Base-by-base conservation (phyloP, 441 rosid species). In the Lepidium campestre region DNA sequence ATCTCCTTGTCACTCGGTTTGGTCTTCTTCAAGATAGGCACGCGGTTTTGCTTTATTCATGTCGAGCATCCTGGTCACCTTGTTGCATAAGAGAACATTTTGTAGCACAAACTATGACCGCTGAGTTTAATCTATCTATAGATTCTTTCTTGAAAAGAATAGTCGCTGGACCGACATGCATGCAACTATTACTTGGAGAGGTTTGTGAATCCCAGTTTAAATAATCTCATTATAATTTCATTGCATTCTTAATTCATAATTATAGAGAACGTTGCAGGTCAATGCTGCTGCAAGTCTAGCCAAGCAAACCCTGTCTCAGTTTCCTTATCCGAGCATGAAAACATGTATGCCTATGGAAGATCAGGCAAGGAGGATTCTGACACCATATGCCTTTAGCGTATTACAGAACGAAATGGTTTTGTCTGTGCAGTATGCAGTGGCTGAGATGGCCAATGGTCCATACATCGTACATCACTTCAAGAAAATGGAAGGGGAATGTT, bases 281-380 rank as follows among this genome's bases (percentile, higher is more conserved):
- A 74, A 79, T 60, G 57, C 68, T 52, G 79, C 95, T 12, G 83
- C 85, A 48, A 75, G 71, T 70, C 69, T 79, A 19, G 67, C 63
- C 66, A 83, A 74, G 75, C 83, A 73, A 70, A 57, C 56, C 53
- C 58, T 59, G 50, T 79, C 80, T 37, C 77, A 34, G 35, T 66
- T 81, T 71, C 89, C 77, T 61, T 86, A 75, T 67, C 64, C 78
- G 73, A 82, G 61, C 59, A 45, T 80, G 62, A 90, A 83, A 75
- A 86, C 96, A 13, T 79, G 84, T 81, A 81, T 83, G 79, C 98
- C 94, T 25, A 86, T 90, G 75, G 98, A 93, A 82, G 93, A 83
- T 66, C 94, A 90, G 47, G 95, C 96, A 27, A 83, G 84, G 22
- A 78, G 76, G 62, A 54, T 87, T 75, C 87, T 90, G 44, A 83